Evolutionary conservation across 257 asterid species (phyloP).

Genomic region (Vinca minor): DNA sequence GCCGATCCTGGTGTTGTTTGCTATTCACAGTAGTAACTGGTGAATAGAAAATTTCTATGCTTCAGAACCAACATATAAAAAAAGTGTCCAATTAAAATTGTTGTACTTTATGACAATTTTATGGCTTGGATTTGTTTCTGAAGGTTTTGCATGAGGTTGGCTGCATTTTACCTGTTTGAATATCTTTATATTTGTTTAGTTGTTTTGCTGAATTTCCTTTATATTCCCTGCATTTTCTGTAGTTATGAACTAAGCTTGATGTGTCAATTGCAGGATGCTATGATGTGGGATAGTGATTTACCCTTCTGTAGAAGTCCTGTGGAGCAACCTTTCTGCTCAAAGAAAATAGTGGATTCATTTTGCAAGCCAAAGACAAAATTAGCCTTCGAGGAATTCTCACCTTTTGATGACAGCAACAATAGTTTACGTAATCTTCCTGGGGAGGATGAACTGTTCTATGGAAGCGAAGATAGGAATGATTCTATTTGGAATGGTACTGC

Average conservation of each 20-base stretch:
- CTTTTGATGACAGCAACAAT: constrained; percentile 20
- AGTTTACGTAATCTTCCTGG: constrained; percentile 21
- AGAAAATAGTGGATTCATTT: constrained; percentile 19
- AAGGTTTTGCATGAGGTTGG: background rate
- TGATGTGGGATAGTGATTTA: constrained; percentile 37
- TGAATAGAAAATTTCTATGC: background rate
- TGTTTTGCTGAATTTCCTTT: background rate
- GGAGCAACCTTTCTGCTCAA: constrained; percentile 36
- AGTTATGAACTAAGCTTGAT: constrained; percentile 3
- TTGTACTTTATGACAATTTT: background rate
- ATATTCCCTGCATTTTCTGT: background rate
- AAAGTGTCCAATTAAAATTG: background rate
- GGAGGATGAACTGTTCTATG: constrained; percentile 30
- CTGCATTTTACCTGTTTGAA: background rate
- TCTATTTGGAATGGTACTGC: constrained; percentile 39
- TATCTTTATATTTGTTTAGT: background rate
- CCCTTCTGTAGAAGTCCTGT: constrained; percentile 23
- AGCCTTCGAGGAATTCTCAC: constrained; percentile 26
- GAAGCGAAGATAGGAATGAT: constrained; percentile 21
- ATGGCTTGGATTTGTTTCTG: background rate
- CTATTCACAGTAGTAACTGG: background rate
- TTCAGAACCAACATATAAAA: background rate
- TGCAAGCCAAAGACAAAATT: constrained; percentile 20
- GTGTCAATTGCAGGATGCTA: constrained; percentile 27
- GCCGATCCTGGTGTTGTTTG: background rate